These are phyloP conservation scores for Ceratobasidium sp. DNA, from an alignment of 1,284 basidiomycete species.

Conservation along the genomic window DNA sequence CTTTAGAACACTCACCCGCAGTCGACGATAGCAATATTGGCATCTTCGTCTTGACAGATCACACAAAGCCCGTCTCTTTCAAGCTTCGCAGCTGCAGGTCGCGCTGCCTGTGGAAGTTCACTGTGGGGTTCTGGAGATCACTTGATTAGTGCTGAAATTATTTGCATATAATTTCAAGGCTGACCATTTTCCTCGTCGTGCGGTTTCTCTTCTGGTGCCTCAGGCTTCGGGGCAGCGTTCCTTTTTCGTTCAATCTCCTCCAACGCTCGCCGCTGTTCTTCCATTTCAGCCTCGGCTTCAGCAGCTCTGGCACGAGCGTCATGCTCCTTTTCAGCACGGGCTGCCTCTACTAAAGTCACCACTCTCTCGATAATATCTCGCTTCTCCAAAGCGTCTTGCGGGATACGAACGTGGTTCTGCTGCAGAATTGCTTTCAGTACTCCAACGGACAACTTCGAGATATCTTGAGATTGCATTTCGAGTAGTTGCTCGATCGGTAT, in stretches of 20 bases:
- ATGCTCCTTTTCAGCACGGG: conserved; percentile 12
- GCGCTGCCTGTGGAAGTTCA: conserved; percentile 51
- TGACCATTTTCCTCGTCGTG: not conserved
- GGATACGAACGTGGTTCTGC: conserved; percentile 31
- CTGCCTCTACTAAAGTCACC: conserved; percentile 9
- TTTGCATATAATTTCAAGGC: not conserved
- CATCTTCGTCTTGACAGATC: conserved; percentile 90
- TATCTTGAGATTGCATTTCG: not conserved
- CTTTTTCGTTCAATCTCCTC: conserved; percentile 14
- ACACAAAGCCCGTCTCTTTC: conserved; percentile 84
- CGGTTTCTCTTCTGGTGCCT: not conserved
- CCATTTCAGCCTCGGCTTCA: conserved; percentile 13
- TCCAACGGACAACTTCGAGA: conserved; percentile 20
- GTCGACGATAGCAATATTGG: conserved; percentile 90
- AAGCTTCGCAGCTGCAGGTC: conserved; percentile 53
- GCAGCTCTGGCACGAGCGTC: conserved; percentile 13
- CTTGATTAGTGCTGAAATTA: not conserved
- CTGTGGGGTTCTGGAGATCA: not conserved
- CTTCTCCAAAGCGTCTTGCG: conserved; percentile 31
- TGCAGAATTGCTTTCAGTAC: conserved; percentile 19
- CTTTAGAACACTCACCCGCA: conserved; percentile 73
- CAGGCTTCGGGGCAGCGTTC: not conserved
- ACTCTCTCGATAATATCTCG: conserved; percentile 21
- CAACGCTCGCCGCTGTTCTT: conserved; percentile 8
- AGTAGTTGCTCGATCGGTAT: conserved; percentile 25